phyloP scores from a whole-genome alignment of 257 asterid genomes.

The Solanum etuberosum region DNA sequence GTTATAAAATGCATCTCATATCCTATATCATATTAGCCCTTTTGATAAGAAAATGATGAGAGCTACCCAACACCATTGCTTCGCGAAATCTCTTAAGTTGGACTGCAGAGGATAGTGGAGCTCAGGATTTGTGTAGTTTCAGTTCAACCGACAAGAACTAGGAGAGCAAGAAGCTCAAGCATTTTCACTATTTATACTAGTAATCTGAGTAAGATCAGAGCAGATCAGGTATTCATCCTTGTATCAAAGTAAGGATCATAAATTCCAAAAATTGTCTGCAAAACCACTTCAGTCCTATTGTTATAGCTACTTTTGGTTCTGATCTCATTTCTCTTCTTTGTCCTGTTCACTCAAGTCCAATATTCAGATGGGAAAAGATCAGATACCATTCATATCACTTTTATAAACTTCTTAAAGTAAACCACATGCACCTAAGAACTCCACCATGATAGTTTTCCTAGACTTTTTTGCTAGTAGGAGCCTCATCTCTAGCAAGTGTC shows the following conservation, averaged over 20 bases:
- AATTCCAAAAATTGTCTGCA: background rate
- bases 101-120: background rate
- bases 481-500: background rate
- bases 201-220: background rate
- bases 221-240: background rate
- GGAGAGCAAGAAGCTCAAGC: background rate
- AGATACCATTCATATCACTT: background rate
- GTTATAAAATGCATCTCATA: background rate
- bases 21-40: background rate
- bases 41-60: background rate
- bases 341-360: background rate
- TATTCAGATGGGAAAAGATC: background rate
- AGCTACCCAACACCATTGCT: background rate
- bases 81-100: background rate
- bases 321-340: background rate
- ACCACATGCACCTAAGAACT: background rate
- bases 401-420: background rate
- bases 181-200: background rate
- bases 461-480: background rate
- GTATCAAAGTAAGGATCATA: background rate
- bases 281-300: background rate
- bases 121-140: background rate
- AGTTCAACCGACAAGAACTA: background rate
- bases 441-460: background rate
- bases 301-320: background rate